Evolutionary conservation across 2,329 filamentous ascomycete species (phyloP).

Genomic region (Berkeleyomyces basicola): DNA sequence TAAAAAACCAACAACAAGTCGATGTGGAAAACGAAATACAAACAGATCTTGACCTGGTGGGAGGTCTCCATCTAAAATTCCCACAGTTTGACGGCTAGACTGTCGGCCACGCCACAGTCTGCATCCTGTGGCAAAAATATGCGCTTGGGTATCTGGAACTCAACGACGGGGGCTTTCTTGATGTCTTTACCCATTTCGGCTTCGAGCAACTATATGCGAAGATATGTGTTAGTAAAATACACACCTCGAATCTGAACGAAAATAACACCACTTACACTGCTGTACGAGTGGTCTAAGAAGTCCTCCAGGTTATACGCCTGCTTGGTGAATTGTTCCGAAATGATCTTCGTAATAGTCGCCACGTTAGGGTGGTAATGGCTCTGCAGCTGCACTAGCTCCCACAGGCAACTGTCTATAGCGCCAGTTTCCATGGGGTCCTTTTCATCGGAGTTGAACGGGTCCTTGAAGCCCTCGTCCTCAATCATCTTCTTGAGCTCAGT

Average conservation of each 20-base stretch:
- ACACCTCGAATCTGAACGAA: not conserved
- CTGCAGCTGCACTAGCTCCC: slow-evolving; percentile 85
- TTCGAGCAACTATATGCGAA: slow-evolving; percentile 52
- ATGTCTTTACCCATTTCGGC: slow-evolving; percentile 69
- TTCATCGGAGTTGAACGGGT: slow-evolving; percentile 65
- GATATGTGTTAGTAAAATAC: not conserved
- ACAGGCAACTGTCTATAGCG: slow-evolving; percentile 83
- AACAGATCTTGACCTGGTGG: not conserved
- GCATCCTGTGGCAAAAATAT: slow-evolving; percentile 46
- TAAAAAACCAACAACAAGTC: not conserved
- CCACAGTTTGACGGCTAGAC: slow-evolving; percentile 43
- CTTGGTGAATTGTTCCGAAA: slow-evolving; percentile 95
- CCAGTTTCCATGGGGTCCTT: slow-evolving; percentile 67
- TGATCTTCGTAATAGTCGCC: slow-evolving; percentile 79
- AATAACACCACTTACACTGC: slow-evolving; percentile 39
- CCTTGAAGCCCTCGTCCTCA: slow-evolving; percentile 42
- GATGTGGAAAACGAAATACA: not conserved
- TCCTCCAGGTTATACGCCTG: slow-evolving; percentile 90
- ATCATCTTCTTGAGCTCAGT: slow-evolving; percentile 40
- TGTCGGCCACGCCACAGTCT: slow-evolving; percentile 32
- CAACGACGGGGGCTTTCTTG: slow-evolving; percentile 74
- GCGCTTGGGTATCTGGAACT: slow-evolving; percentile 83
- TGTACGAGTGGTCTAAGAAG: slow-evolving; percentile 89
- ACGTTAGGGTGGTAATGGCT: slow-evolving; percentile 95
- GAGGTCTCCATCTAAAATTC: slow-evolving; percentile 27